Evolutionary conservation across 176 grass and related monocot species (phyloP), one percentile per base, ranked within the genome.

Genomic region (Guadua angustifolia): DNA sequence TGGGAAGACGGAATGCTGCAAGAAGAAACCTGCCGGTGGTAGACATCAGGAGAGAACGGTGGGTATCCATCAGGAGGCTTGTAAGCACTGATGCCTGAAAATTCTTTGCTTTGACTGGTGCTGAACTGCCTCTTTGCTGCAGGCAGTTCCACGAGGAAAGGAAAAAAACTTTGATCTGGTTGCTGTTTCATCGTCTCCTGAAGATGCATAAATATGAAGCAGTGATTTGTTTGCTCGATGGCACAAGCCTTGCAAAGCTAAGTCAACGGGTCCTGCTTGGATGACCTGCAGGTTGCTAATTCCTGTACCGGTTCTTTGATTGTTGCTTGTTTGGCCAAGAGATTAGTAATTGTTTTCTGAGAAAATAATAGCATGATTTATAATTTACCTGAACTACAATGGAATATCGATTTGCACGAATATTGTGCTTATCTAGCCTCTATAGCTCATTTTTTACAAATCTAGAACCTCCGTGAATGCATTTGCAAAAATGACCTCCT

Each of bases 21-120:
- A 33, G 83, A 73, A 3, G 88, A 86, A 51, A 32, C 14, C 83
- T 86, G 83, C 73, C 56, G 78, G 55, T 58, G 36, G 78, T 89
- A 66, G 36, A 59, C 68, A 17, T 73, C 56, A 69, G 69, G 56
- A 25, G 82, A 19, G 9, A 0, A 5, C 3, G 73, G 24, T 7
- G 74, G 53, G 24, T 79, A 35, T 5, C 83, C 46, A 5, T 35
- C 80, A 19, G 65, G 56, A 21, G 75, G 77, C 62, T 56, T 55
- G 71, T 1, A 39, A 7, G 21, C 35, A 40, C 18, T 33, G 39
- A 58, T 18, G 26, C 70, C 55, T 5, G 83, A 65, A 38, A 78
- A 29, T 7, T 82, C 73, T n/a, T 53, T 53, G 66, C 83, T 79
- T 12, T 57, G 60, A 3, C 66, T 72, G 16, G 15, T 66, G 47